These are phyloP conservation scores for Apophysomyces elegans DNA, from an alignment of 371 early-diverging fungal species.

Conservation along the genomic window DNA sequence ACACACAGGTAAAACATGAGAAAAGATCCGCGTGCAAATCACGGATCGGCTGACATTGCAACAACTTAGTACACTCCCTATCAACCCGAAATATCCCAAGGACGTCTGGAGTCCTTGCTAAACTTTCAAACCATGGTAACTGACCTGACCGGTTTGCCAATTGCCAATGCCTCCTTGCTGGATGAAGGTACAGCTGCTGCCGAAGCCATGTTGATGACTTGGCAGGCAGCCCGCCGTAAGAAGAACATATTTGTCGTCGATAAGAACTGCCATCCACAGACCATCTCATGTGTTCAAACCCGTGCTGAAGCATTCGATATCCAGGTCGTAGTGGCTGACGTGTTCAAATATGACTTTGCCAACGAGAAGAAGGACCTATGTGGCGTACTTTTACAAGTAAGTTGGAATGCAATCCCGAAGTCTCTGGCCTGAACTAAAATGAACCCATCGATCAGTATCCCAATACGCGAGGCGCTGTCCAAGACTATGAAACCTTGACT, in stretches of 20 bases:
- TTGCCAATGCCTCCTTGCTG: conserved; percentile 94
- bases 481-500: conserved; percentile 80
- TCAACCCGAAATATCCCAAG: conserved; percentile 98
- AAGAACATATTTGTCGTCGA: conserved; percentile 92
- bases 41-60: conserved; percentile 4
- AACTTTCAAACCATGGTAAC: conserved; percentile 96
- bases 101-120: conserved; percentile 93
- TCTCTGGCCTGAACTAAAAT: too few species aligned
- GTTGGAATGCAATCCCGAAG: conserved; percentile 7
- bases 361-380: conserved; percentile 75
- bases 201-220: conserved; percentile 95
- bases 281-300: conserved; percentile 89
- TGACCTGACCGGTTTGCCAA: conserved; percentile 92
- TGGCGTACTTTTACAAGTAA: conserved; percentile 90
- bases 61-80: conserved; percentile 91
- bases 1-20: conserved; percentile 75
- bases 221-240: conserved; percentile 69
- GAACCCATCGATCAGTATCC: conserved; percentile 76
- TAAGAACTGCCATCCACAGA: conserved; percentile 91
- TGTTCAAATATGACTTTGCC: conserved; percentile 77
- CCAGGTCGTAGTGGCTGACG: conserved; percentile 84
- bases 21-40: background rate
- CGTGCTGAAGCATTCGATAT: conserved; percentile 95
- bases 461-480: conserved; percentile 83
- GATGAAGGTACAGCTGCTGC: conserved; percentile 99